Conservation (phyloP, 495 filamentous ascomycete species). For the Friedmanniomyces endolithicus region DNA sequence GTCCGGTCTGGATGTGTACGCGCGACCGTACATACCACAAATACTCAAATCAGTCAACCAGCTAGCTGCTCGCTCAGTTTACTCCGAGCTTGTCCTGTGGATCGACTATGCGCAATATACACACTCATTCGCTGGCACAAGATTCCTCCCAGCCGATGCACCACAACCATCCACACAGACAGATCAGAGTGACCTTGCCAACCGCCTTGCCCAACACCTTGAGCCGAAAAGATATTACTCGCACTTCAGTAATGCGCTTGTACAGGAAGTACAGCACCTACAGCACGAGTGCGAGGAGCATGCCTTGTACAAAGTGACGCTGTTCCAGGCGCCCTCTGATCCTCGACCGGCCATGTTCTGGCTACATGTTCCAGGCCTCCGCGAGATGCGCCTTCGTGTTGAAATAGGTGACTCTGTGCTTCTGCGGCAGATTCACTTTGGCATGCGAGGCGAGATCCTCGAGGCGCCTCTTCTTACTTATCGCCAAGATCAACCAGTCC, state of each 20-base stretch:
- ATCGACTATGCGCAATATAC: constrained; percentile 15
- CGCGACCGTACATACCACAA: constrained; percentile 28
- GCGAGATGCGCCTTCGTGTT: constrained; percentile 17
- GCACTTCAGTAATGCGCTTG: constrained; percentile 20
- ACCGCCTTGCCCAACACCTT: neutral
- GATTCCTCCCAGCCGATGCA: constrained; percentile 3
- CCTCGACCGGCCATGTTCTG: constrained; percentile 5
- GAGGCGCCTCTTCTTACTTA: constrained; percentile 1
- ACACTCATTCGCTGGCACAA: constrained; percentile 15
- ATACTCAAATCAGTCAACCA: constrained; percentile 24
- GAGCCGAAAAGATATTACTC: constrained; percentile 4
- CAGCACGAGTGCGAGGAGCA: constrained; percentile 17
- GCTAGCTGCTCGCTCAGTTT: constrained; percentile 8
- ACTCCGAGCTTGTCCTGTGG: neutral
- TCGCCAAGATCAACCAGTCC: constrained; percentile 20
- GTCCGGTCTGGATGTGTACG: constrained; percentile 27
- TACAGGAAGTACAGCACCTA: constrained; percentile 1
- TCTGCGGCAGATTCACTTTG: constrained; percentile 17
- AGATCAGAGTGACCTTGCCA: neutral
- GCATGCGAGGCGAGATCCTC: constrained; percentile 5
- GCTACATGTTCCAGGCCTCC: constrained; percentile 20
- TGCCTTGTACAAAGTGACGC: constrained; percentile 17
- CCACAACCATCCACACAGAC: neutral
- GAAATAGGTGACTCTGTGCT: constrained; percentile 20
- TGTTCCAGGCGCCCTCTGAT: neutral